These are phyloP conservation scores for Nicotiana knightiana DNA, from an alignment of 257 asterid species.

Conservation along the genomic window DNA sequence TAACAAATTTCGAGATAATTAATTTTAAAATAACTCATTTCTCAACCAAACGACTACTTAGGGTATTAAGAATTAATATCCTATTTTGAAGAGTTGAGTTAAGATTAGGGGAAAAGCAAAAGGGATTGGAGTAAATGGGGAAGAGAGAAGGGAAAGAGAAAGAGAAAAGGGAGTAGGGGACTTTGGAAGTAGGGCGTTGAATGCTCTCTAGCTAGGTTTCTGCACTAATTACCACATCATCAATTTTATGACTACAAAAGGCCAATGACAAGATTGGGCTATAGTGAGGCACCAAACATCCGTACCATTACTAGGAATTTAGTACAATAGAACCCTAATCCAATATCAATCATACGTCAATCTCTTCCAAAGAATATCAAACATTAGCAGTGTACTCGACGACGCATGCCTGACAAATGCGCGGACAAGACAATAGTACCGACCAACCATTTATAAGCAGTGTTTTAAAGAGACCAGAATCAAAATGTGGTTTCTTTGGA, in stretches of 20 bases:
- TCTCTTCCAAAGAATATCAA: not conserved
- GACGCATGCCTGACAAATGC: not conserved
- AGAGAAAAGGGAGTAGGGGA: not conserved
- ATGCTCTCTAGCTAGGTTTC: not conserved
- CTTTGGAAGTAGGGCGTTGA: not conserved
- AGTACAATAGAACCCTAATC: not conserved
- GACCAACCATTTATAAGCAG: too few species aligned
- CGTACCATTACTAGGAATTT: not conserved
- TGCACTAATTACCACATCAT: not conserved
- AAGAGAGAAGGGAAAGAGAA: not conserved
- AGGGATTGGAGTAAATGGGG: not conserved
- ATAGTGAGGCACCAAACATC: not conserved
- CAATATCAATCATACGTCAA: not conserved
- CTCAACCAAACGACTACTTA: accelerated
- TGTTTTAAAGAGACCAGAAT: too few species aligned
- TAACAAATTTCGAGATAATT: too few species aligned
- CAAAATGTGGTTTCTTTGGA: too few species aligned
- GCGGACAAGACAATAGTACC: too few species aligned
- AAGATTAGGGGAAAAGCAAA: not conserved
- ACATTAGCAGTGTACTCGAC: not conserved
- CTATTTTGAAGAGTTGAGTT: not conserved
- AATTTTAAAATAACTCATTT: too few species aligned
- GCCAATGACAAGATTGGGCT: not conserved
- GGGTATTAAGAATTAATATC: too few species aligned
- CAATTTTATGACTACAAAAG: not conserved